Evolutionary conservation across 2,329 filamentous ascomycete genomes (phyloP).

Genomic region (Metarhizium robertsii): DNA sequence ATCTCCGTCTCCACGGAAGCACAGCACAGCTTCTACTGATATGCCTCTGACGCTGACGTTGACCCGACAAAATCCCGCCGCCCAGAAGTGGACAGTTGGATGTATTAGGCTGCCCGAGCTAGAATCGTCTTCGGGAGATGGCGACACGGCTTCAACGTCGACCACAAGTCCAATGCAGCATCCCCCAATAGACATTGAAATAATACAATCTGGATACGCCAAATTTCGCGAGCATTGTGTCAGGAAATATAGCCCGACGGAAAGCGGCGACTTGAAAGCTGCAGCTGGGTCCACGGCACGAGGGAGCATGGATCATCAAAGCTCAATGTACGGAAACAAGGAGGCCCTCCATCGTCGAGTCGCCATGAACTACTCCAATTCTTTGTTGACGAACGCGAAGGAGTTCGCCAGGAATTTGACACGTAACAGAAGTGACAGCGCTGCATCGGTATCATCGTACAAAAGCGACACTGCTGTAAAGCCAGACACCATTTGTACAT

Average conservation of each 20-base stretch:
- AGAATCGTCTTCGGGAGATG: no score
- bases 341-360: constrained; percentile 42
- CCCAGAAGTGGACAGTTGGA: constrained; percentile 66
- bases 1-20: constrained; percentile 29
- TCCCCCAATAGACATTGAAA: constrained; percentile 40
- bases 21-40: constrained; percentile 9
- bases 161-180: constrained; percentile 7
- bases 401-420: constrained; percentile 19
- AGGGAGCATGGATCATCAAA: no score
- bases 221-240: constrained; percentile 34
- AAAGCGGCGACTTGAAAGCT: no score
- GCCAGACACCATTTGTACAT: background rate
- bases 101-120: constrained; percentile 40
- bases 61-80: constrained; percentile 63
- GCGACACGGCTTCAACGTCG: no score
- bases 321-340: no score
- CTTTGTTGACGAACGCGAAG: constrained; percentile 36
- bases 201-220: constrained; percentile 47
- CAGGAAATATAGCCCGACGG: no score
- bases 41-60: constrained; percentile 48
- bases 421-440: constrained; percentile 20
- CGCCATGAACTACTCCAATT: constrained; percentile 47
- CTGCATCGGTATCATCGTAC: constrained; percentile 20
- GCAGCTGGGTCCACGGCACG: no score
- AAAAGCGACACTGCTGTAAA: background rate